Conservation (phyloP, 305 asterid genomes). For the Fraxinus platypoda region DNA sequence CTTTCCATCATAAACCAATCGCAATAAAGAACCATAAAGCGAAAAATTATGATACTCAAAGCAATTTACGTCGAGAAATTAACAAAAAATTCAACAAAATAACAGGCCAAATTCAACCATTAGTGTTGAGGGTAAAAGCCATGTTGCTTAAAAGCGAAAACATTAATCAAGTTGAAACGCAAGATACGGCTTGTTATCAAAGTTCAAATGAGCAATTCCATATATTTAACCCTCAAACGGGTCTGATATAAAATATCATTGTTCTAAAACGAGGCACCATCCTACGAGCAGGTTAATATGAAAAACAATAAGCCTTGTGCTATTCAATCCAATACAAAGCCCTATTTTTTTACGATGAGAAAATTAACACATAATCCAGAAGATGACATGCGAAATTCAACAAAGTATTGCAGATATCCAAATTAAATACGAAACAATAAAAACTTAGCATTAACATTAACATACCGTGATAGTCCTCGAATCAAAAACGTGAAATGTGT, state of each 20-base stretch:
- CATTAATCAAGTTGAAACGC: neutral
- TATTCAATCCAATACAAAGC: neutral
- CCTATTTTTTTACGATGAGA: neutral
- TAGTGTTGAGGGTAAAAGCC: neutral
- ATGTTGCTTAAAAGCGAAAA: too few relatives aligned
- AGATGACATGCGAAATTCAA: neutral
- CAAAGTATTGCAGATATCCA: neutral
- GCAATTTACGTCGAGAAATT: neutral
- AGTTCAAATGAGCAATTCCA: neutral
- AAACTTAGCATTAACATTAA: neutral
- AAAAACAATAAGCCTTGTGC: neutral
- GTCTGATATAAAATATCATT: neutral
- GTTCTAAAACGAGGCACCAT: neutral
- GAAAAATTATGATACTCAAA: neutral
- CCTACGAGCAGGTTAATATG: neutral
- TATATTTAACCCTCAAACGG: neutral
- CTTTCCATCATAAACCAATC: neutral
- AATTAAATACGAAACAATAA: neutral
- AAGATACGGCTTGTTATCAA: neutral
- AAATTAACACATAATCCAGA: neutral
- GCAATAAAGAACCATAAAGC: neutral
- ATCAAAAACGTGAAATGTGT: neutral
- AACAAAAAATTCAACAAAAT: neutral
- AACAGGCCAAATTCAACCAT: neutral
- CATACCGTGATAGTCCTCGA: slow-evolving; percentile 32